Percentiles rank a stretch among this genome's conserved stretches.
Evolutionary conservation across 805 yeast genomes (phyloP).

Genomic region (Kregervanrija fluxuum): DNA sequence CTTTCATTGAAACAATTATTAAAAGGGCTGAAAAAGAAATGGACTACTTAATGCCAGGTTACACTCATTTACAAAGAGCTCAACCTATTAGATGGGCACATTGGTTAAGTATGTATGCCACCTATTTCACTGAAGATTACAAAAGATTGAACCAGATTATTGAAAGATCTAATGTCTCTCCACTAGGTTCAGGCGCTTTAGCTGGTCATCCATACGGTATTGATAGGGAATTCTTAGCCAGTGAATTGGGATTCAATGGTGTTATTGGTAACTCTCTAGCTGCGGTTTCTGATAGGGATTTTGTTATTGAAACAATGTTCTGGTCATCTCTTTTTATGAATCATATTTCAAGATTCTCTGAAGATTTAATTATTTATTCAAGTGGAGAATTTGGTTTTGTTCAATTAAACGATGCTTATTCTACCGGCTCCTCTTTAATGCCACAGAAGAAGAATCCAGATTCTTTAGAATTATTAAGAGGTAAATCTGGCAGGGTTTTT

Average conservation of each 20-base stretch:
- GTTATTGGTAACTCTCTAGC: constrained; percentile 92
- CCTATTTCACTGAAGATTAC: constrained; percentile 87
- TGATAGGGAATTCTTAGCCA: constrained; percentile 84
- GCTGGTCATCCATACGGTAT: constrained; percentile 99
- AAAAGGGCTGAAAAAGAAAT: constrained; percentile 80
- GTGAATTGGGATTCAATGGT: constrained; percentile 69
- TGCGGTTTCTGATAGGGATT: constrained; percentile 98
- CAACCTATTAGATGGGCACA: constrained; percentile 99
- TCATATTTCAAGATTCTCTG: constrained; percentile 90
- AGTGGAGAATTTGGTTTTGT: constrained; percentile 97
- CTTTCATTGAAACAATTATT: constrained; percentile 60
- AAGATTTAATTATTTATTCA: constrained; percentile 91
- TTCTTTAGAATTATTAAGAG: constrained; percentile 88
- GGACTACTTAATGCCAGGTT: constrained; percentile 95
- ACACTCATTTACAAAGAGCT: constrained; percentile 96
- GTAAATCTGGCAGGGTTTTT: constrained; percentile 94
- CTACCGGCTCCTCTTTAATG: constrained; percentile 97
- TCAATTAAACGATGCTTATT: constrained; percentile 92
- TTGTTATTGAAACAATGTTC: constrained; percentile 90
- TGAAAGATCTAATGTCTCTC: constrained; percentile 78
- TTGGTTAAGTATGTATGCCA: constrained; percentile 92
- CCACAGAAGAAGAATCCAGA: constrained; percentile 99
- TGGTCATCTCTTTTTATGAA: constrained; percentile 95
- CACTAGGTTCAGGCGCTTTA: constrained; percentile 94
- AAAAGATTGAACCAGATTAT: constrained; percentile 76